Base-by-base conservation (phyloP, 2,329 filamentous ascomycete genomes). In the Colletotrichum costaricense region DNA sequence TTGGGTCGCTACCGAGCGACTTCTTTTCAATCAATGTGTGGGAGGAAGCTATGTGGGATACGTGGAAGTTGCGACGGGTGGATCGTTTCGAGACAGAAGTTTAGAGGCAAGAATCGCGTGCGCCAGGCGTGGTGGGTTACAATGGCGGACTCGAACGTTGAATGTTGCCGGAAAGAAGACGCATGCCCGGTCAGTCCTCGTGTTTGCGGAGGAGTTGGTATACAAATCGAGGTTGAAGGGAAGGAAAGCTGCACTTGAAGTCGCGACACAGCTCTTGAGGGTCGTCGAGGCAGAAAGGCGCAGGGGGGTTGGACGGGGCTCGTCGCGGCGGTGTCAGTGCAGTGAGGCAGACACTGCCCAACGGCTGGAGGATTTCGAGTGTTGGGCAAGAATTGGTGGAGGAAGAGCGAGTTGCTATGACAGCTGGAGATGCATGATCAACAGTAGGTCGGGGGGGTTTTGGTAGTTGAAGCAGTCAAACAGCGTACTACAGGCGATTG, bases 401-500 rank as follows among this genome's bases (percentile, higher is more conserved):
- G 66, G 54, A 58, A 38, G 42, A 52, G 54, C 66, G 60, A 65
- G 60, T 55, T 65, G 70, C 67, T 73, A 73, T 65, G 70, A 49
- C 16, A 70, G 42, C 69, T 70, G 70, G n/a, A 69, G 42, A 73
- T 65, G 70, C 70, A 73, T 73, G 70, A 65, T 73, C 55, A 30
- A 72, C 38, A 12, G 24, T 30, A 26, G 46, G n/a, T 4, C 14
- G 63, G 30, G 19, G 42, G 42, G 7, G 1, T 19, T n/a, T 49
- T 49, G 42, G 42, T 49, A 9, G 42, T 49, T 49, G 42, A 49
- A 49, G 42, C 42, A n/a, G 22, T 56, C 46, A 24, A 56, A 46
- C 42, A 62, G 46, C 42, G 30, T 8, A 56, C 8, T 12, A 63
- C 16, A 22, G 69, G 56, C 19, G 19, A 22, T 33, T 19, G 42